Evolutionary conservation across 257 asterid species (phyloP).

Genomic region (Thymus quinquecostatus): DNA sequence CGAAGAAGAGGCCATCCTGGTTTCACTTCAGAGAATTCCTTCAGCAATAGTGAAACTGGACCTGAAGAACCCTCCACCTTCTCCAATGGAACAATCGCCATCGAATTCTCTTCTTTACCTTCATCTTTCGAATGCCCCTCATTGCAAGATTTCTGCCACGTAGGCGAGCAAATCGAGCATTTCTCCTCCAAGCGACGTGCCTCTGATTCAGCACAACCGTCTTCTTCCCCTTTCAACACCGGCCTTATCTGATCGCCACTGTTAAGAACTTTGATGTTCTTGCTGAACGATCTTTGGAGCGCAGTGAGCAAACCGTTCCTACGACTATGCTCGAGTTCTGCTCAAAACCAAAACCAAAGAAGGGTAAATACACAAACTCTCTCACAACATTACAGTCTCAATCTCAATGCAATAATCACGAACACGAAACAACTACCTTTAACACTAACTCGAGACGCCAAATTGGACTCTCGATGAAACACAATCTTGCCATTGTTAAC

Average conservation of each 20-base stretch:
- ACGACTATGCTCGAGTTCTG: constrained; percentile 64
- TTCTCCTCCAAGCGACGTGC: constrained; percentile 36
- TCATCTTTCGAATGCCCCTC: constrained; percentile 46
- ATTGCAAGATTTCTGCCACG: constrained; percentile 26
- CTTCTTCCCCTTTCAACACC: constrained; percentile 48
- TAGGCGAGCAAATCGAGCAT: constrained; percentile 71
- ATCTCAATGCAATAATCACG: not conserved
- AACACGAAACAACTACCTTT: constrained; percentile 51
- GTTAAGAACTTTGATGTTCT: constrained; percentile 54
- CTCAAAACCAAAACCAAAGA: constrained; percentile 29
- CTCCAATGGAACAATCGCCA: constrained; percentile 74
- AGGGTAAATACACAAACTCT: constrained; percentile 4
- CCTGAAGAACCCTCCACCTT: constrained; percentile 59
- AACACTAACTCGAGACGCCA: constrained; percentile 39
- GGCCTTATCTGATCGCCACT: constrained; percentile 40
- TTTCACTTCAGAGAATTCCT: constrained; percentile 63
- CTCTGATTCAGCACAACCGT: constrained; percentile 37
- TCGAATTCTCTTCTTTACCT: constrained; percentile 41
- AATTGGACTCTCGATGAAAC: constrained; percentile 58
- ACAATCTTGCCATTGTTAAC: constrained; percentile 79
- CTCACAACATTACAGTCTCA: too few species aligned
- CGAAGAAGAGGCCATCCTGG: constrained; percentile 99
- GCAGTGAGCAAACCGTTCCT: constrained; percentile 61
- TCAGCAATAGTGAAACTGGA: constrained; percentile 55
- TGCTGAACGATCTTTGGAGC: constrained; percentile 72